Percentiles rank a stretch among this genome's conserved stretches.
These are phyloP conservation scores for Allodekkera sacchari DNA, from an alignment of 805 yeast genomes.

Conservation along the genomic window DNA sequence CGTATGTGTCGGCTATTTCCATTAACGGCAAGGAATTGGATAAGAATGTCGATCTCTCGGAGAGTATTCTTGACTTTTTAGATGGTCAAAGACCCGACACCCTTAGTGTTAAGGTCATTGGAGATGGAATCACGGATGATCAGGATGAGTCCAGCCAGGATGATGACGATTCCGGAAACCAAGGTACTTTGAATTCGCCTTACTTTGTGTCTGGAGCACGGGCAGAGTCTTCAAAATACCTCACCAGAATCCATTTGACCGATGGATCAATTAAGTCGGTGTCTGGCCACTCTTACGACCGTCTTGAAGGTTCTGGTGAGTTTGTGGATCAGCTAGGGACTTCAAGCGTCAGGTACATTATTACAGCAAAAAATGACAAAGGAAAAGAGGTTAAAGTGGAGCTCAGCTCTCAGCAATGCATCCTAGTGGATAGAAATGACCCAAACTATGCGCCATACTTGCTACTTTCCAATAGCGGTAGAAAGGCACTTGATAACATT, in stretches of 20 bases:
- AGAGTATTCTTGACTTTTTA: too few species aligned
- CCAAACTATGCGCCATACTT: constrained; percentile 28
- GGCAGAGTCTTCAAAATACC: not conserved
- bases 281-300: constrained; percentile 10
- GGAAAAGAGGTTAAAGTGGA: constrained; percentile 10
- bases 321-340: constrained; percentile 24
- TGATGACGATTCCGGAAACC: not conserved
- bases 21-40: too few species aligned
- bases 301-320: constrained; percentile 7
- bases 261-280: constrained; percentile 6
- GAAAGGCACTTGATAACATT: constrained; percentile 18
- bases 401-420: constrained; percentile 34
- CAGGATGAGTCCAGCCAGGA: too few species aligned
- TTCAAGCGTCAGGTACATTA: constrained; percentile 19
- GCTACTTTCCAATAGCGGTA: constrained; percentile 30
- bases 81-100: too few species aligned
- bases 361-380: constrained; percentile 12
- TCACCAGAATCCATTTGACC: constrained; percentile 1
- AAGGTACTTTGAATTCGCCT: constrained; percentile 5
- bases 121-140: too few species aligned
- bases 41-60: too few species aligned
- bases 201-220: constrained; percentile 4
- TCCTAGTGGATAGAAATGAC: constrained; percentile 25
- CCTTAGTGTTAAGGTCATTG: too few species aligned
- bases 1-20: too few species aligned